Evolutionary conservation across 805 yeast species (phyloP), one percentile per base, ranked within the genome.

Genomic region (Zygosaccharomyces siamensis): DNA sequence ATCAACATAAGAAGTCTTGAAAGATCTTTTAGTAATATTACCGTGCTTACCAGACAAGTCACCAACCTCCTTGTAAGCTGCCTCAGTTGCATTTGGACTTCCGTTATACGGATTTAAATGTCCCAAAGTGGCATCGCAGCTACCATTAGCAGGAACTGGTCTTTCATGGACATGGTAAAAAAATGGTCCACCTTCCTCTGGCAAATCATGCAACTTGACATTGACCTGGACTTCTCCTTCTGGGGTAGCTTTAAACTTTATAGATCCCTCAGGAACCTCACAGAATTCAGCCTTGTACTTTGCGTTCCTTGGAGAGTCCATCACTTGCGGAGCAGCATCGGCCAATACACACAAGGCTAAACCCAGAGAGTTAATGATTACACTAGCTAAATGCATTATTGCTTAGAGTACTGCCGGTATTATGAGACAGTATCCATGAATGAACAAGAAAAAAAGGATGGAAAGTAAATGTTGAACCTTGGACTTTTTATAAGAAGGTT

Each of bases 11-110:
- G 73, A 72, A 24, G 79, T 70, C 64, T 82, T 84, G 64, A 78
- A 82, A 62, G 88, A 83, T 8, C 87, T 83, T 18, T 86, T 75
- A 60, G 83, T 76, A 60, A 85, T 81, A 68, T 70, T 76, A 8
- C 92, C 92, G 66, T 84, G 89, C 63, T 84, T 84, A 39, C 92
- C 92, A 31, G 86, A 78, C 57, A 84, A 77, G 60, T 84, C 90
- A 49, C 92, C 92, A 39, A 84, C 78, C 65, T 81, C 81, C 63
- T 38, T 39, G 27, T 35, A 45, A 5, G 47, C 48, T 3, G 47
- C 33, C 20, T 14, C 33, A 7, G 38, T 33, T 27, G 48, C 47
- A 21, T 21, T 44, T 27, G 14, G 42, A 7, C 76, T 66, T 5
- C 87, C 83, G 47, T 70, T 61, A 60, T 75, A 83, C 3, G 90